Evolutionary conservation across 768 basidiomycete species (phyloP).

Genomic region (Suillus paluster): DNA sequence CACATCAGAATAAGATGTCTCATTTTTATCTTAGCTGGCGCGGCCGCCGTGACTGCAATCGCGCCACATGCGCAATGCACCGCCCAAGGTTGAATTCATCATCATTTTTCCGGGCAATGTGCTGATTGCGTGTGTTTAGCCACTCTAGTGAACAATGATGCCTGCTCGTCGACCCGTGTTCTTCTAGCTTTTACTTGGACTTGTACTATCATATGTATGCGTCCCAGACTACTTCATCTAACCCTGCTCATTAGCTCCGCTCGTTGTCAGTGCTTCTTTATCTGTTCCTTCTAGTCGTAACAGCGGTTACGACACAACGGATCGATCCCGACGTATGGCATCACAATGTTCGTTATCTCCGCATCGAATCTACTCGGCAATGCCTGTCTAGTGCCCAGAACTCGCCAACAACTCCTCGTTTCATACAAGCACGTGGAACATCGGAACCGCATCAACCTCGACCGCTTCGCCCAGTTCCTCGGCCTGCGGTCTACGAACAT

Average conservation of each 20-base stretch:
- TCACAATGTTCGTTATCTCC: constrained; percentile 48
- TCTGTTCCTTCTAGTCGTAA: constrained; percentile 51
- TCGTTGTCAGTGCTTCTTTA: constrained; percentile 58
- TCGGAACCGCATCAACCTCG: constrained; percentile 49
- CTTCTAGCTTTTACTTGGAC: constrained; percentile 67
- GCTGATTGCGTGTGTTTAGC: constrained; percentile 3
- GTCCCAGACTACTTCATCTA: not conserved
- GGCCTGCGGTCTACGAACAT: constrained; percentile 35
- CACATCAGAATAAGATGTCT: constrained; percentile 1
- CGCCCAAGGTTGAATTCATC: constrained; percentile 25
- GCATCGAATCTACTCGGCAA: constrained; percentile 35
- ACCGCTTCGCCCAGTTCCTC: constrained; percentile 44
- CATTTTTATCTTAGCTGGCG: constrained; percentile 48
- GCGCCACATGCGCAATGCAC: constrained; percentile 42
- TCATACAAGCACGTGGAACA: constrained; percentile 35
- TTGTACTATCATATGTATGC: constrained; percentile 47
- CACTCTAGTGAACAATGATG: constrained; percentile 1
- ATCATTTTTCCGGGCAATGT: not conserved
- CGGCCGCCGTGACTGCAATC: constrained; percentile 50
- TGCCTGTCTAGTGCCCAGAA: constrained; percentile 39
- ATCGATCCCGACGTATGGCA: constrained; percentile 58
- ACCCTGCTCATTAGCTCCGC: constrained; percentile 10
- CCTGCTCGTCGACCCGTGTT: constrained; percentile 58
- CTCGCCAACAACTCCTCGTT: constrained; percentile 40
- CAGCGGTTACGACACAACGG: constrained; percentile 45